phyloP scores from a whole-genome alignment of 306 rosid species.

The Cicer yamashitae region DNA sequence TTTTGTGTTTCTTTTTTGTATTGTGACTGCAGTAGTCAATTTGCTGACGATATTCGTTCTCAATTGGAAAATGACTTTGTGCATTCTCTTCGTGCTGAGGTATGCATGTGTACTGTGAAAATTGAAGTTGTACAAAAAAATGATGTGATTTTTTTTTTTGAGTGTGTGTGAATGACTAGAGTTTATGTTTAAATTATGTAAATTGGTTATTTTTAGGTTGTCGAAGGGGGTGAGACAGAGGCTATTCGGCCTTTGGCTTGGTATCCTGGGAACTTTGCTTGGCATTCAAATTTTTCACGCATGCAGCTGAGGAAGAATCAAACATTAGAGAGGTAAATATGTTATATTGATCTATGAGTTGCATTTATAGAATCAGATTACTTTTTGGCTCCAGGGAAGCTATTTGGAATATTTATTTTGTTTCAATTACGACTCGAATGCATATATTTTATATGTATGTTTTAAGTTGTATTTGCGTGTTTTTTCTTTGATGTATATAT shows the following conservation, averaged over 20 bases:
- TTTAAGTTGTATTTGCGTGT: not conserved
- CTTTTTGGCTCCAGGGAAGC: not conserved
- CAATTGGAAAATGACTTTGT: slow-evolving; percentile 83
- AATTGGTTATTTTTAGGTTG: slow-evolving; percentile 54
- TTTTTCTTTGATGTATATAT: not conserved
- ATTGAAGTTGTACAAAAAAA: not conserved
- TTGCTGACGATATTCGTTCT: slow-evolving; percentile 69
- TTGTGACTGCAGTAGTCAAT: slow-evolving; percentile 78
- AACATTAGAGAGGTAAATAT: slow-evolving; percentile 81
- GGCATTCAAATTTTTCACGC: slow-evolving; percentile 96
- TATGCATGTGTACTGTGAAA: slow-evolving; percentile 17
- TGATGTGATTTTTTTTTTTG: not conserved
- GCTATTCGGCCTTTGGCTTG: slow-evolving; percentile 91
- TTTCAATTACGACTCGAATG: not conserved
- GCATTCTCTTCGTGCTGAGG: slow-evolving; percentile 84
- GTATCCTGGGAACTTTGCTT: slow-evolving; percentile 94
- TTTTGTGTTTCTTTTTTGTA: slow-evolving; percentile 33
- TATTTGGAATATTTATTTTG: not conserved
- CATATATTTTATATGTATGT: not conserved
- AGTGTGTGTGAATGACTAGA: not conserved
- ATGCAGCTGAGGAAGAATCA: slow-evolving; percentile 98
- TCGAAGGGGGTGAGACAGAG: slow-evolving; percentile 69
- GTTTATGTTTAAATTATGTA: slow-evolving; percentile 3
- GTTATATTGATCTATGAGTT: slow-evolving; percentile 36
- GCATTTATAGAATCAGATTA: not conserved